phyloP scores from a whole-genome alignment of 2,329 filamentous ascomycete genomes.

The Arachnomyces sp. region DNA sequence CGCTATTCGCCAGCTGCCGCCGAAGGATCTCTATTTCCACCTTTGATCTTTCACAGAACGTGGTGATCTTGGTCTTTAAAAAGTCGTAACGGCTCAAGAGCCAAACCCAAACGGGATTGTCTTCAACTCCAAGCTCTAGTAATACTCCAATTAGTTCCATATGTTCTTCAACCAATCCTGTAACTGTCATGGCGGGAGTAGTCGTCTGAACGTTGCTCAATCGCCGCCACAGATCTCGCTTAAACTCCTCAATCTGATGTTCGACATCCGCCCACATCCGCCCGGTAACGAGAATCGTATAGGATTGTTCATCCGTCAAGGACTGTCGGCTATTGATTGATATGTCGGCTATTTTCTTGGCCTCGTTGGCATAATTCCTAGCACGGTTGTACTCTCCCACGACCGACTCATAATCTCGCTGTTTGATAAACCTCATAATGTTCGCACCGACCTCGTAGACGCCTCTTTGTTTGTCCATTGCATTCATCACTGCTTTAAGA shows the following conservation, averaged over 20 bases:
- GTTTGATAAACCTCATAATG: slow-evolving; percentile 76
- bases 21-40: slow-evolving; percentile 89
- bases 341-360: slow-evolving; percentile 59
- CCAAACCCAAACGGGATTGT: slow-evolving; percentile 97
- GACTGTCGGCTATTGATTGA: slow-evolving; percentile 44
- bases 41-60: slow-evolving; percentile 74
- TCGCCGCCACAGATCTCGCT: slow-evolving; percentile 79
- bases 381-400: slow-evolving; percentile 82
- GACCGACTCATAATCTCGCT: slow-evolving; percentile 80
- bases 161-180: slow-evolving; percentile 64
- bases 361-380: slow-evolving; percentile 72
- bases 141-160: slow-evolving; percentile 85
- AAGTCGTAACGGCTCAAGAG: slow-evolving; percentile 82
- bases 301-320: slow-evolving; percentile 70
- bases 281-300: slow-evolving; percentile 79
- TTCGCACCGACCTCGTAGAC: slow-evolving; percentile 73
- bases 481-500: slow-evolving; percentile 67
- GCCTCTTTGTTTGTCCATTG: slow-evolving; percentile 70
- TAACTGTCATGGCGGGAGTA: slow-evolving; percentile 44
- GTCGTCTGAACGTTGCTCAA: slow-evolving; percentile 61
- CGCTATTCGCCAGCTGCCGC: slow-evolving; percentile 65
- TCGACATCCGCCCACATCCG: slow-evolving; percentile 95
- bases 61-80: slow-evolving; percentile 75
- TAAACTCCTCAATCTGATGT: slow-evolving; percentile 77
- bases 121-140: slow-evolving; percentile 87